A percentile compares a stretch with the other conserved stretches of the same genome.
Evolutionary conservation across 768 basidiomycete genomes (phyloP).

Genomic region (Podaxis sp.): DNA sequence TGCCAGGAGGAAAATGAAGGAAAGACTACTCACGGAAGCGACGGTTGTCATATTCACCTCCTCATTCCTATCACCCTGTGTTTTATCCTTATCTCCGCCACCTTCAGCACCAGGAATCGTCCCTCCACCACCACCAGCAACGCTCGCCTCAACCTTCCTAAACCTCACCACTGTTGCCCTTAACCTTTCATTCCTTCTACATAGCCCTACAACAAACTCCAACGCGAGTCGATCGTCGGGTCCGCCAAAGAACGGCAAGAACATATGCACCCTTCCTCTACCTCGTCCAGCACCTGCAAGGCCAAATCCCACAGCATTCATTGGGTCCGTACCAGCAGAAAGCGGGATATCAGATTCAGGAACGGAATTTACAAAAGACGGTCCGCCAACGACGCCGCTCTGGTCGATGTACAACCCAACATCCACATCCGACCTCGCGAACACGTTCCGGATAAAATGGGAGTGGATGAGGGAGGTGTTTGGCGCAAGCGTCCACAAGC

Average conservation of each 20-base stretch:
- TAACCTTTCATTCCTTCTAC: conserved; percentile 54
- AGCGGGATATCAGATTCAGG: not conserved
- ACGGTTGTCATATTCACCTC: conserved; percentile 42
- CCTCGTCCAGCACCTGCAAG: conserved; percentile 5
- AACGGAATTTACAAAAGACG: not conserved
- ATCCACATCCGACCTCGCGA: conserved; percentile 66
- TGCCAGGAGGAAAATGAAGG: not conserved
- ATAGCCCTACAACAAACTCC: conserved; percentile 82
- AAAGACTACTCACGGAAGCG: conserved; percentile 39
- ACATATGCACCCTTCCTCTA: conserved; percentile 51
- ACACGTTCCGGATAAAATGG: conserved; percentile 81
- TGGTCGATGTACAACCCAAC: conserved; percentile 85
- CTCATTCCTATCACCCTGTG: conserved; percentile 22
- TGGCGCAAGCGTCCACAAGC: not conserved
- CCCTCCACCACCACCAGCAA: conserved; percentile 4
- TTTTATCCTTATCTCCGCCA: conserved; percentile 22
- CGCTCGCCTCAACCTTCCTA: conserved; percentile 38
- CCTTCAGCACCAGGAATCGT: conserved; percentile 25
- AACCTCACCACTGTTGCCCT: conserved; percentile 77
- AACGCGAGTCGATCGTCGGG: conserved; percentile 89
- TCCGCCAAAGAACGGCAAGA: conserved; percentile 92
- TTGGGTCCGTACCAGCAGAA: conserved; percentile 10
- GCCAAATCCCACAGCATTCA: not conserved
- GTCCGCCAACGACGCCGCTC: conserved; percentile 30
- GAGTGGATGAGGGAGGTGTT: conserved; percentile 60